phyloP scores from a whole-genome alignment of 495 filamentous ascomycete genomes.

The Bathelium albidoporum region DNA sequence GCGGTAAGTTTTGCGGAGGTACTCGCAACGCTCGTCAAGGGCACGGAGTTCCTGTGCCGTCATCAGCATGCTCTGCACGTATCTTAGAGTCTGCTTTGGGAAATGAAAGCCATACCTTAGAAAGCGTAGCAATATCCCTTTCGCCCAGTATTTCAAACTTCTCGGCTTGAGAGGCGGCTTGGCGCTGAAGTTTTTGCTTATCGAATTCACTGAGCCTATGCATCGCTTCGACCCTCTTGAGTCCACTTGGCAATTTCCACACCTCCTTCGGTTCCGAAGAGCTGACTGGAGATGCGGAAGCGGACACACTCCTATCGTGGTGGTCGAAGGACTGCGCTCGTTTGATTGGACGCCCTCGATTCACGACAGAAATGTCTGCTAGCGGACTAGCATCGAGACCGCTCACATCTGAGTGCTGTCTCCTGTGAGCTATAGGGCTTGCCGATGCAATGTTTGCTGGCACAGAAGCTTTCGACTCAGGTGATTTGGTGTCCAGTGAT shows the following conservation, averaged over 20 bases:
- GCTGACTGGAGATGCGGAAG: slow-evolving; percentile 25
- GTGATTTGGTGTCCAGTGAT: background rate
- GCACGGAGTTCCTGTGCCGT: slow-evolving; percentile 47
- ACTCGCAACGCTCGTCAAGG: slow-evolving; percentile 62
- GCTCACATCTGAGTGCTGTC: slow-evolving; percentile 43
- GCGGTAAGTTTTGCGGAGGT: slow-evolving; percentile 58
- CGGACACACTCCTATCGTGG: slow-evolving; percentile 13
- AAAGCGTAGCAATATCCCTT: slow-evolving; percentile 56
- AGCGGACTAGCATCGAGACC: background rate
- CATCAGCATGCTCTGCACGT: background rate
- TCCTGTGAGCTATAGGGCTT: slow-evolving; percentile 29
- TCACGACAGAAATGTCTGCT: slow-evolving; percentile 39
- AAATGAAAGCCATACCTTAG: slow-evolving; percentile 39
- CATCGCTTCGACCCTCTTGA: slow-evolving; percentile 42
- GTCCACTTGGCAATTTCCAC: slow-evolving; percentile 45
- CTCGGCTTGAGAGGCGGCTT: slow-evolving; percentile 53
- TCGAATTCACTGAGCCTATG: slow-evolving; percentile 40
- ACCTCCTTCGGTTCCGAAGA: slow-evolving; percentile 16
- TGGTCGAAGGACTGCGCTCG: slow-evolving; percentile 26
- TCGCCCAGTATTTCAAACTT: slow-evolving; percentile 58
- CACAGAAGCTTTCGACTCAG: slow-evolving; percentile 3
- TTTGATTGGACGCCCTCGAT: slow-evolving; percentile 48
- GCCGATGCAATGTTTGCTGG: slow-evolving; percentile 11
- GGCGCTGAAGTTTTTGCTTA: slow-evolving; percentile 44
- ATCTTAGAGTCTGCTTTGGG: no score